Conservation (phyloP, 2,329 filamentous ascomycete genomes). For the Curvularia spicifera region DNA sequence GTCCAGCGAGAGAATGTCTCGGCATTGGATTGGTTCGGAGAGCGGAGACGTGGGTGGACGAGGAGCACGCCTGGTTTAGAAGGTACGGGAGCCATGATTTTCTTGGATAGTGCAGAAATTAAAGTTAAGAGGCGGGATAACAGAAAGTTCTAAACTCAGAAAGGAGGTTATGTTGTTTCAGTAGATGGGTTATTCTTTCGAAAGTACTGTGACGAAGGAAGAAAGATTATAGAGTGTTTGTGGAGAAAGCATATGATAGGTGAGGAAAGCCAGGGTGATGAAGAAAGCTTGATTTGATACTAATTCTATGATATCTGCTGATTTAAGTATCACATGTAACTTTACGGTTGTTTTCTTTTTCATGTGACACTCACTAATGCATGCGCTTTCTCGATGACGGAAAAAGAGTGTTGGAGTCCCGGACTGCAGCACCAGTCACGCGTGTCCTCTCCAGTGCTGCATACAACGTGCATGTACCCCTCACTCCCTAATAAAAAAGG, state of each 20-base stretch:
- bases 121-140: neutral
- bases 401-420: neutral
- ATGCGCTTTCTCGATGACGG: neutral
- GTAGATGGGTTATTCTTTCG: neutral
- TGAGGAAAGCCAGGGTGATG: too few relatives aligned
- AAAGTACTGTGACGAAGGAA: neutral
- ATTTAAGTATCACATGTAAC: neutral
- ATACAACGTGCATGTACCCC: neutral
- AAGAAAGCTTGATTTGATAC: too few relatives aligned
- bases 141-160: neutral
- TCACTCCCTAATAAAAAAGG: neutral
- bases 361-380: neutral
- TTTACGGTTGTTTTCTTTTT: neutral
- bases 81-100: neutral
- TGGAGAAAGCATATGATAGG: too few relatives aligned
- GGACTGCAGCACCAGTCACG: neutral
- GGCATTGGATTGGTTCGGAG: neutral
- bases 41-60: conserved; percentile 20
- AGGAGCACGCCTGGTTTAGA: conserved; percentile 15
- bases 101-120: neutral
- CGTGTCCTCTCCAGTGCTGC: neutral
- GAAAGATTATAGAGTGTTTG: too few relatives aligned
- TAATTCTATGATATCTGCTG: neutral
- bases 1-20: conserved; percentile 28
- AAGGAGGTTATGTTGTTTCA: neutral